A percentile compares a stretch with the other conserved stretches of the same genome.
Evolutionary conservation across 768 basidiomycete genomes (phyloP).

Genomic region (Amanita rubescens): DNA sequence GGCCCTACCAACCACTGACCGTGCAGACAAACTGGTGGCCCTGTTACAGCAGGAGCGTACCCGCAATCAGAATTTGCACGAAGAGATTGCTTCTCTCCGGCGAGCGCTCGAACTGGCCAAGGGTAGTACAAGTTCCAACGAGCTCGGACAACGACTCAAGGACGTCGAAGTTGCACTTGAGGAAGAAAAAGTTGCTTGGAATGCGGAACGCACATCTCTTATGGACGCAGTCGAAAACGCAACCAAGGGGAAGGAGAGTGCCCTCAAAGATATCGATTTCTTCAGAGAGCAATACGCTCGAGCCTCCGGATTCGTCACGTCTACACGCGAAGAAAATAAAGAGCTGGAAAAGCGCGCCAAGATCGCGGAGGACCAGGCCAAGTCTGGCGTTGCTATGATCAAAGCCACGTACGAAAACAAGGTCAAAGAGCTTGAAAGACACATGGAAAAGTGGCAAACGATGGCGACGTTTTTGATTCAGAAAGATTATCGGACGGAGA

Average conservation of each 20-base stretch:
- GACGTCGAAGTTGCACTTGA: constrained; percentile 6
- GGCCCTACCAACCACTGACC: background rate
- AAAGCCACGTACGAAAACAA: constrained; percentile 41
- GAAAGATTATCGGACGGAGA: constrained; percentile 53
- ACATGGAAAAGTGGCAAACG: constrained; percentile 39
- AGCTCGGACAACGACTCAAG: constrained; percentile 14
- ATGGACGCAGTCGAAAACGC: constrained; percentile 20
- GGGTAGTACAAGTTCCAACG: constrained; percentile 8
- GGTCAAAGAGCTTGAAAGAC: constrained; percentile 38
- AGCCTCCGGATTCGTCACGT: constrained; percentile 42
- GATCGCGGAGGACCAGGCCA: constrained; percentile 48
- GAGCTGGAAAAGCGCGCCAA: constrained; percentile 38
- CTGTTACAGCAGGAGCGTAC: background rate
- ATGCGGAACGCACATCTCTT: constrained; percentile 23
- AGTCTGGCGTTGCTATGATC: constrained; percentile 46
- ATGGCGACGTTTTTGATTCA: constrained; percentile 43
- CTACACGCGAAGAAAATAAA: constrained; percentile 41
- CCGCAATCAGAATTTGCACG: constrained; percentile 10
- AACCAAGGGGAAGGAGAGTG: constrained; percentile 23
- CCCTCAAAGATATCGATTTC: constrained; percentile 42
- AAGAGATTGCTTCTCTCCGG: constrained; percentile 17
- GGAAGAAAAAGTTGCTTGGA: constrained; percentile 24
- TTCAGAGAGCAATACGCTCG: constrained; percentile 48
- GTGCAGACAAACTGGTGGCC: background rate
- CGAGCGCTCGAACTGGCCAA: constrained; percentile 13